phyloP scores from a whole-genome alignment of 2,329 filamentous ascomycete species.

The Calonectria crousiana region DNA sequence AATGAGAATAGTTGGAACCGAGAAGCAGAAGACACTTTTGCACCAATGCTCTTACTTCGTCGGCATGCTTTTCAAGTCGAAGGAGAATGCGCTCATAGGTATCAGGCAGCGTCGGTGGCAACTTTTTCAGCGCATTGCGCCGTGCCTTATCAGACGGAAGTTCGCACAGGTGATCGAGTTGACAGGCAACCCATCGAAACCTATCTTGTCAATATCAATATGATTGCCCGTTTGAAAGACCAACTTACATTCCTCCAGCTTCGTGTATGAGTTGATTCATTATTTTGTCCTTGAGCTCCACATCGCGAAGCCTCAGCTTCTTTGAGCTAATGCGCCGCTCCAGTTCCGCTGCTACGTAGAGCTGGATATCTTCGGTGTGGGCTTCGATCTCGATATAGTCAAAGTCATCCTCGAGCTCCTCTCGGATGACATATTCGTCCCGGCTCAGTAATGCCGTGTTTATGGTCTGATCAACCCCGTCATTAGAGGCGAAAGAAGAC shows the following conservation, averaged over 20 bases:
- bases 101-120: conserved; percentile 14
- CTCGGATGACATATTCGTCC: conserved; percentile 13
- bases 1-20: neutral
- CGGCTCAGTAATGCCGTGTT: conserved; percentile 20
- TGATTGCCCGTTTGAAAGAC: too few species aligned
- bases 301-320: neutral
- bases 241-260: conserved; percentile 24
- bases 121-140: neutral
- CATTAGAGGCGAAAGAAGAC: neutral
- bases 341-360: conserved; percentile 15
- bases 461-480: neutral
- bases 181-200: conserved; percentile 26
- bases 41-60: neutral
- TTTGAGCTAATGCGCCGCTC: neutral
- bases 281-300: conserved; percentile 13
- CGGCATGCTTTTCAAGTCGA: neutral
- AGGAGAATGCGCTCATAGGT: conserved; percentile 17
- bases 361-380: conserved; percentile 23
- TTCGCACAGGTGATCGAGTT: conserved; percentile 18
- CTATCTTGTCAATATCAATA: neutral
- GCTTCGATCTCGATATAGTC: conserved; percentile 19
- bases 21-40: neutral
- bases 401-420: neutral
- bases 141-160: conserved; percentile 5
- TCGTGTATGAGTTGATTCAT: neutral